Percentiles rank a stretch among this genome's conserved stretches.
phyloP scores from a whole-genome alignment of 805 yeast species.

The Candida corydali region DNA sequence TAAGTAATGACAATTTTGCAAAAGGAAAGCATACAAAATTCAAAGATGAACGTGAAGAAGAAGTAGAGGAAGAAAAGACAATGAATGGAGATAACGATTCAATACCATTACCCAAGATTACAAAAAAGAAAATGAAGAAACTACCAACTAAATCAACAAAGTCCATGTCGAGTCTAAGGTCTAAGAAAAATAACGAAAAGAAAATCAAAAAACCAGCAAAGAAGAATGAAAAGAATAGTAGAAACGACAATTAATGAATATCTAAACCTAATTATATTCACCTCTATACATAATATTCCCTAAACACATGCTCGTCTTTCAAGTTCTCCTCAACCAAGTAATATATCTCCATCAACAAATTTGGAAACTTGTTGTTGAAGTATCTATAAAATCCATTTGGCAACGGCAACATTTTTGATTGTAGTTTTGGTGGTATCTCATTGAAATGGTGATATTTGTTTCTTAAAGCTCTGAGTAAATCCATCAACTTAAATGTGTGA shows the following conservation, averaged over 20 bases:
- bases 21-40: conserved; percentile 38
- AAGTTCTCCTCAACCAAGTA: conserved; percentile 54
- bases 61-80: conserved; percentile 5
- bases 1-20: conserved; percentile 29
- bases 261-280: not conserved
- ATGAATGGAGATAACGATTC: not conserved
- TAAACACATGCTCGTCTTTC: conserved; percentile 59
- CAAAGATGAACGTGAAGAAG: conserved; percentile 11
- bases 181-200: conserved; percentile 1
- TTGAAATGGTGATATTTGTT: conserved; percentile 94
- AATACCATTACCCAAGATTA: not conserved
- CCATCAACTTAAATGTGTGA: conserved; percentile 73
- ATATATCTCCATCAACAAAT: conserved; percentile 71
- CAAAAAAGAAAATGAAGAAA: conserved; percentile 1
- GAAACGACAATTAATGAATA: not conserved
- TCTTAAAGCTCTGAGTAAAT: conserved; percentile 80
- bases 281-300: conserved; percentile 22
- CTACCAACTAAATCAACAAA: conserved; percentile 2
- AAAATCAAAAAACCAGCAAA: conserved; percentile 1
- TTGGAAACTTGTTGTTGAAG: conserved; percentile 74
- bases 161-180: not conserved
- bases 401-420: conserved; percentile 64
- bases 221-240: not conserved
- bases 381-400: conserved; percentile 83
- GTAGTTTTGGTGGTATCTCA: conserved; percentile 72